Percentiles rank a stretch among this genome's conserved stretches.
Evolutionary conservation across 805 yeast species (phyloP).

Genomic region (Nakazawaea populi): DNA sequence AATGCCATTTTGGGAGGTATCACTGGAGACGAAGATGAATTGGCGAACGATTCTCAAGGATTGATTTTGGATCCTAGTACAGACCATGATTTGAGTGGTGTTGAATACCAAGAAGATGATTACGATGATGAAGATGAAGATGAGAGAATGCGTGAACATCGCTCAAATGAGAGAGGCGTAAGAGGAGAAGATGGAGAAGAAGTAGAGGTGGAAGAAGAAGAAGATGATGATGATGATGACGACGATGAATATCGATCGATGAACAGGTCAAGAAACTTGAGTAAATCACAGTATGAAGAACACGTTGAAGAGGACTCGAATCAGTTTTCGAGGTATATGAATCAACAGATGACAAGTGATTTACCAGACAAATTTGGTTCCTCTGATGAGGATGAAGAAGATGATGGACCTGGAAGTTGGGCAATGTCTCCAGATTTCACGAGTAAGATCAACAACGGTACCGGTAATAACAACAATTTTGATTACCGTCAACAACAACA

Average conservation of each 20-base stretch:
- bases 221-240: constrained; percentile 14
- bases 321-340: constrained; percentile 68
- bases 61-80: constrained; percentile 14
- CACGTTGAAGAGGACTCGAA: constrained; percentile 30
- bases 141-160: constrained; percentile 9
- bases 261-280: background rate
- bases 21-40: constrained; percentile 38
- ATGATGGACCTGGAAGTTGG: constrained; percentile 28
- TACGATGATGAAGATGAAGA: constrained; percentile 12
- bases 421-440: constrained; percentile 11
- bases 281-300: constrained; percentile 19
- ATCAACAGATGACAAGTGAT: constrained; percentile 62
- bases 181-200: background rate
- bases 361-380: constrained; percentile 42
- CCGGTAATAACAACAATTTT: constrained; percentile 1
- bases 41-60: constrained; percentile 24
- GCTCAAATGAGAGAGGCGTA: too few relatives aligned
- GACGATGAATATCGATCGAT: constrained; percentile 11
- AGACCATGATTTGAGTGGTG: constrained; percentile 18
- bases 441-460: constrained; percentile 1
- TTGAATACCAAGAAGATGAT: constrained; percentile 16
- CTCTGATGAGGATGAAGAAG: constrained; percentile 54
- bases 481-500: background rate
- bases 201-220: background rate
- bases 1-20: constrained; percentile 91